Conservation (phyloP, 1,139 yeast species). For the Geotrichum australiense region DNA sequence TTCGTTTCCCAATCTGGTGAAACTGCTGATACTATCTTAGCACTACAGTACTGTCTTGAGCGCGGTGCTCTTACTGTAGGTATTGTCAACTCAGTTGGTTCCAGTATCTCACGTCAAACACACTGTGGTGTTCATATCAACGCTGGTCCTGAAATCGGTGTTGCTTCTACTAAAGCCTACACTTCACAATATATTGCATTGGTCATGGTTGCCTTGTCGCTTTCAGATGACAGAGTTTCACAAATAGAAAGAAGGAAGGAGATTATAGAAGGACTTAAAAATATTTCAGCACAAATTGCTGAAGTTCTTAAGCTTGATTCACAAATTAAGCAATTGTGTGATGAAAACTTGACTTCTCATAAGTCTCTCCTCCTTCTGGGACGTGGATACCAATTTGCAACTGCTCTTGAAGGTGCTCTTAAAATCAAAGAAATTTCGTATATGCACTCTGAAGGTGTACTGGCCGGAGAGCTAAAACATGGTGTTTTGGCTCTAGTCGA, state of each 20-base stretch:
- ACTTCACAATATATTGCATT: slow-evolving; percentile 97
- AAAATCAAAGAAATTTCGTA: slow-evolving; percentile 97
- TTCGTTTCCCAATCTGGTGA: slow-evolving; percentile 99
- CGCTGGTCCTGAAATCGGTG: slow-evolving; percentile 99
- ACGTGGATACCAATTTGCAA: slow-evolving; percentile 95
- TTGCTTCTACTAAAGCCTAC: slow-evolving; percentile 98
- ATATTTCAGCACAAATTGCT: slow-evolving; percentile 80
- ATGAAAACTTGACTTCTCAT: slow-evolving; percentile 63
- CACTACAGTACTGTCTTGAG: slow-evolving; percentile 91
- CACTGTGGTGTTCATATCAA: slow-evolving; percentile 99
- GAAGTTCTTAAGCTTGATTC: slow-evolving; percentile 68
- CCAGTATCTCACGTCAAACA: slow-evolving; percentile 89
- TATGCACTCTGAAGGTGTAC: slow-evolving; percentile 98
- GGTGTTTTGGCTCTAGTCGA: slow-evolving; percentile 97
- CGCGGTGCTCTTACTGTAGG: slow-evolving; percentile 98
- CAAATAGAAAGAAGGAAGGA: slow-evolving; percentile 68
- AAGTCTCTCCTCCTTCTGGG: slow-evolving; percentile 87
- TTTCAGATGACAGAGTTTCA: slow-evolving; percentile 86
- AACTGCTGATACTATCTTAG: slow-evolving; percentile 97
- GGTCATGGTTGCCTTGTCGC: slow-evolving; percentile 91
- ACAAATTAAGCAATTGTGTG: slow-evolving; percentile 69
- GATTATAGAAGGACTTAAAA: slow-evolving; percentile 78
- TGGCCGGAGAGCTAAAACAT: slow-evolving; percentile 98
- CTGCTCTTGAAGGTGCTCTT: slow-evolving; percentile 97
- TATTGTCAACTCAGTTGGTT: slow-evolving; percentile 91